These are phyloP conservation scores for Saturnispora diversa DNA, from an alignment of 805 yeast species.

Conservation along the genomic window DNA sequence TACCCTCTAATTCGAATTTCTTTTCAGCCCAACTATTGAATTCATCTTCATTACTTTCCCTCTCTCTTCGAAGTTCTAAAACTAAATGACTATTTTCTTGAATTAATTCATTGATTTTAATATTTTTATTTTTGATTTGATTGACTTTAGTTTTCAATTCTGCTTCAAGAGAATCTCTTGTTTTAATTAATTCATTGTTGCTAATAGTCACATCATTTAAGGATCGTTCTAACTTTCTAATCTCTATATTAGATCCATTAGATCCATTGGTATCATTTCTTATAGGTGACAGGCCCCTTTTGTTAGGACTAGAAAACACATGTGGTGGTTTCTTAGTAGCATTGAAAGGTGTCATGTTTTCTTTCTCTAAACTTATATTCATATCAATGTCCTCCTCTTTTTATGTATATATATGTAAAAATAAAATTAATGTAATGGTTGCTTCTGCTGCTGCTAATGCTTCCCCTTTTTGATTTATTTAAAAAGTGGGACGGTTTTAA, in stretches of 20 bases:
- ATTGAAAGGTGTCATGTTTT: constrained; percentile 1
- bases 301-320: neutral
- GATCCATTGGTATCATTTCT: constrained; percentile 2
- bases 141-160: constrained; percentile 28
- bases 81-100: constrained; percentile 21
- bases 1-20: constrained; percentile 23
- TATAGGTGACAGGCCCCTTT: constrained; percentile 1
- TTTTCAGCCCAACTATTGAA: constrained; percentile 25
- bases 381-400: neutral
- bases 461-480: too few relatives aligned
- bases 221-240: constrained; percentile 23
- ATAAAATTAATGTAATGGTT: too few relatives aligned
- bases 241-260: constrained; percentile 13
- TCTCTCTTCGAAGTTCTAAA: constrained; percentile 24
- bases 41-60: constrained; percentile 27
- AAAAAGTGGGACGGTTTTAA: too few relatives aligned
- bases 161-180: constrained; percentile 30
- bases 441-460: too few relatives aligned
- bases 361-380: constrained; percentile 5
- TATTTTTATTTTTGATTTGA: constrained; percentile 20
- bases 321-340: neutral
- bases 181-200: constrained; percentile 27
- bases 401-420: too few relatives aligned
- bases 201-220: constrained; percentile 26
- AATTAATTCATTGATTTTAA: constrained; percentile 23